These are phyloP conservation scores for Calonectria honghensis DNA, from an alignment of 2,329 filamentous ascomycete species.

Conservation along the genomic window DNA sequence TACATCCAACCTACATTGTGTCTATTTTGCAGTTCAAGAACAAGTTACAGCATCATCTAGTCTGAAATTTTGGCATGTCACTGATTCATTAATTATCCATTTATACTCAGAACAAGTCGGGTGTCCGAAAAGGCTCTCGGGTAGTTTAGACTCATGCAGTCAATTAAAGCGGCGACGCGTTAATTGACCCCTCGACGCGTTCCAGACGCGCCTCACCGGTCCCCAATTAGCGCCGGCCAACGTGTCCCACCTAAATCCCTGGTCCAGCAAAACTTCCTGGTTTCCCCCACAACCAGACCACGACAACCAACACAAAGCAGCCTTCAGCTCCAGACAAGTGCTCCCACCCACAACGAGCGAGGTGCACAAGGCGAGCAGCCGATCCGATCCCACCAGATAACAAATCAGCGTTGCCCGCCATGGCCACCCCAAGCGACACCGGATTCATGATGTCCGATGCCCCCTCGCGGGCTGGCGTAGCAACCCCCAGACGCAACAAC, in stretches of 20 bases:
- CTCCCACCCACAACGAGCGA: slow-evolving; percentile 9
- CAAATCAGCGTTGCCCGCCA: slow-evolving; percentile 48
- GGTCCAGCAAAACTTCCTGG: slow-evolving; percentile 47
- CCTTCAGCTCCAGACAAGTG: slow-evolving; percentile 9
- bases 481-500: slow-evolving; percentile 65
- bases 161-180: slow-evolving; percentile 63
- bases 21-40: not conserved
- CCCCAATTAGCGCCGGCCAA: slow-evolving; percentile 39
- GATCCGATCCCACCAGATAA: slow-evolving; percentile 6
- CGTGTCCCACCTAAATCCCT: slow-evolving; percentile 47
- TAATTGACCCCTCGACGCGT: slow-evolving; percentile 57
- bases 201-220: slow-evolving; percentile 52
- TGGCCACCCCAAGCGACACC: slow-evolving; percentile 74
- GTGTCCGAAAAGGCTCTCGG: too few species aligned
- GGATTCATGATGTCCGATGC: slow-evolving; percentile 76
- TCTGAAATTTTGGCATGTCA: not conserved
- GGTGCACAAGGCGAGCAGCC: slow-evolving; percentile 24
- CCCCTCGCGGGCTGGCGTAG: slow-evolving; percentile 63
- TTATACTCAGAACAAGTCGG: too few species aligned
- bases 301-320: slow-evolving; percentile 18
- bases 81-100: not conserved
- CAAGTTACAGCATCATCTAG: not conserved
- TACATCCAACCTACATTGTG: not conserved
- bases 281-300: slow-evolving; percentile 47
- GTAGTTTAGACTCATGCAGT: slow-evolving; percentile 55